Percentiles rank a stretch among this genome's conserved stretches.
phyloP scores from a whole-genome alignment of 1,284 basidiomycete species.

The Ustilago shanxiensis region DNA sequence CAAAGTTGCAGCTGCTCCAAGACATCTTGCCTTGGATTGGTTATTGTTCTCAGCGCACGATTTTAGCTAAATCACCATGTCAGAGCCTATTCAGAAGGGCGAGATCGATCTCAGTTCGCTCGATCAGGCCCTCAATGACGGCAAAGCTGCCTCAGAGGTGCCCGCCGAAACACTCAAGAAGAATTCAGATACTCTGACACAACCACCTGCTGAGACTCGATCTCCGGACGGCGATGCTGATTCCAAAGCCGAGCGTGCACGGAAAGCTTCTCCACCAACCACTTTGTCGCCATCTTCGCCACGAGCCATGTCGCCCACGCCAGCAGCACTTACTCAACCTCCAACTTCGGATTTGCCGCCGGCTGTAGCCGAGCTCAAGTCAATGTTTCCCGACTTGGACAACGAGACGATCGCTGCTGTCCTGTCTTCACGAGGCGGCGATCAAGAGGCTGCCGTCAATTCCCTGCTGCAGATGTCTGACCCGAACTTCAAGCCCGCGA shows the following conservation, averaged over 20 bases:
- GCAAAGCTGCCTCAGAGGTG: slow-evolving; percentile 34
- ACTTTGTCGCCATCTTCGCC: slow-evolving; percentile 51
- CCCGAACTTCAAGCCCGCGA: slow-evolving; percentile 51
- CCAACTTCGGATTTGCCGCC: slow-evolving; percentile 15
- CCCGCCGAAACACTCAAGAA: slow-evolving; percentile 29
- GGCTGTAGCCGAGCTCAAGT: slow-evolving; percentile 51
- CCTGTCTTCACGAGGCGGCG: slow-evolving; percentile 51
- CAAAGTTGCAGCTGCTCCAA: not conserved
- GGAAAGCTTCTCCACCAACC: slow-evolving; percentile 37
- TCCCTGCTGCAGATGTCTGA: slow-evolving; percentile 62
- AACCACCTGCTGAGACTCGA: slow-evolving; percentile 36
- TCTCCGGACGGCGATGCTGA: slow-evolving; percentile 12
- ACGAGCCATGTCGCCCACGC: slow-evolving; percentile 42
- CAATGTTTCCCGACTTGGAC: slow-evolving; percentile 63
- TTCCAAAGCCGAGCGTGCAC: slow-evolving; percentile 12
- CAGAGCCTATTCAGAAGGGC: slow-evolving; percentile 46
- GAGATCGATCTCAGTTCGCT: slow-evolving; percentile 50
- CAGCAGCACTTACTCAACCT: slow-evolving; percentile 10
- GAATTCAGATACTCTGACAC: slow-evolving; percentile 41
- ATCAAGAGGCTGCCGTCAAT: slow-evolving; percentile 60
- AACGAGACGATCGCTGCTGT: slow-evolving; percentile 58
- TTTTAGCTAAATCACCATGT: slow-evolving; percentile 23
- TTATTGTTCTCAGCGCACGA: not conserved
- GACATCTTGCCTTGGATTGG: not conserved
- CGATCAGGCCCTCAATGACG: slow-evolving; percentile 41